Conservation (phyloP, 2,329 filamentous ascomycete species). For the Orbilia ellipsospora region DNA sequence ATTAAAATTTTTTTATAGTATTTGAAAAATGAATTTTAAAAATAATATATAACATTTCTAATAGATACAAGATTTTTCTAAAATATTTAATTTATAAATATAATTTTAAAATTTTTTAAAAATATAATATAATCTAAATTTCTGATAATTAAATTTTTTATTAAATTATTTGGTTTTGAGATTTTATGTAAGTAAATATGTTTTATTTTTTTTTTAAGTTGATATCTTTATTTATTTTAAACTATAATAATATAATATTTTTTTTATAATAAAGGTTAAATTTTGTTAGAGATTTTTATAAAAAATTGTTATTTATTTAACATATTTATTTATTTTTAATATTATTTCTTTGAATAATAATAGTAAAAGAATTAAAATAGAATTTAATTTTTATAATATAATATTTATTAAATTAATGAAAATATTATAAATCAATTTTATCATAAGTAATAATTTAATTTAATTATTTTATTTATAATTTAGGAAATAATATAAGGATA, state of each 20-base stretch:
- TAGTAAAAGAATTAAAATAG: neutral
- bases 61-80: neutral
- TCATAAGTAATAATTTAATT: neutral
- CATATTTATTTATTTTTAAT: slow-evolving; percentile 14
- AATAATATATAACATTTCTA: slow-evolving; percentile 1
- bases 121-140: slow-evolving; percentile 8
- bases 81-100: slow-evolving; percentile 7
- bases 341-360: neutral
- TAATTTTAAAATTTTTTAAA: slow-evolving; percentile 12
- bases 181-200: slow-evolving; percentile 1
- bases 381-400: slow-evolving; percentile 7
- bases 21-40: neutral
- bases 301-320: slow-evolving; percentile 3
- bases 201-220: slow-evolving; percentile 8
- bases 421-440: neutral
- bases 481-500: neutral
- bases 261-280: neutral
- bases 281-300: slow-evolving; percentile 10
- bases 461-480: slow-evolving; percentile 1
- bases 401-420: neutral
- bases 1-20: neutral
- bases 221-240: neutral
- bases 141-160: slow-evolving; percentile 6
- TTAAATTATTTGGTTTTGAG: slow-evolving; percentile 7
- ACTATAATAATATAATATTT: slow-evolving; percentile 13